Conservation (phyloP, 805 yeast genomes). For the Yarrowia sp. region DNA sequence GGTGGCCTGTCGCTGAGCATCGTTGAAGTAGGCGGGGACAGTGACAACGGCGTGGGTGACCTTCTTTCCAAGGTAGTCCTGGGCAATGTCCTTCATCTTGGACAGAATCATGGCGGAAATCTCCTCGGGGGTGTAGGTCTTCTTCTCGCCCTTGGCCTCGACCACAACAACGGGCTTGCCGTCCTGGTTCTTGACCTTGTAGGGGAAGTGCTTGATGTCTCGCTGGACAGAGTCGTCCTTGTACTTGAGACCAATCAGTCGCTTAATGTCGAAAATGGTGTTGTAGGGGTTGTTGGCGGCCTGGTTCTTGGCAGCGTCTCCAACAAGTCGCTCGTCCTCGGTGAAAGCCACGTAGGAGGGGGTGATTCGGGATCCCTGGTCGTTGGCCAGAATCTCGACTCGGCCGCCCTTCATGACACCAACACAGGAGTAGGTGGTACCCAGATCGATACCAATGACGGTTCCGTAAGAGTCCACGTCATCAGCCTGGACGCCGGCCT, state of each 20-base stretch:
- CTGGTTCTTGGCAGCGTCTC: constrained; percentile 97
- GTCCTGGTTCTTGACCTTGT: constrained; percentile 66
- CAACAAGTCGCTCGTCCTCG: constrained; percentile 89
- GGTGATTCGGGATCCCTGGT: constrained; percentile 96
- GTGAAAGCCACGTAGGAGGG: constrained; percentile 95
- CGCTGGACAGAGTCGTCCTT: constrained; percentile 77
- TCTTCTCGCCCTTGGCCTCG: constrained; percentile 72
- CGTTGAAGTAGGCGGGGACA: constrained; percentile 92
- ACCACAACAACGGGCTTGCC: constrained; percentile 88
- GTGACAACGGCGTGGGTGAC: constrained; percentile 92
- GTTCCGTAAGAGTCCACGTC: constrained; percentile 54
- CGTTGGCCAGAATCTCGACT: constrained; percentile 92
- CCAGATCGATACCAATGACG: constrained; percentile 94
- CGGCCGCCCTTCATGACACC: constrained; percentile 85
- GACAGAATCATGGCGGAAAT: constrained; percentile 89
- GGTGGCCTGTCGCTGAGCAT: constrained; percentile 93
- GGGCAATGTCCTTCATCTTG: constrained; percentile 93
- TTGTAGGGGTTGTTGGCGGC: constrained; percentile 87
- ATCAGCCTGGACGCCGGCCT: constrained; percentile 46
- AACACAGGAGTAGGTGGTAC: constrained; percentile 97
- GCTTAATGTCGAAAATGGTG: constrained; percentile 89
- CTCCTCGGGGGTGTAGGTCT: constrained; percentile 88
- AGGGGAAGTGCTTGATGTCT: constrained; percentile 86
- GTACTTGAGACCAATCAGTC: constrained; percentile 86
- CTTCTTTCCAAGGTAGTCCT: constrained; percentile 82